Conservation (phyloP, 768 basidiomycete species). For the Agrocybe chaxingu region DNA sequence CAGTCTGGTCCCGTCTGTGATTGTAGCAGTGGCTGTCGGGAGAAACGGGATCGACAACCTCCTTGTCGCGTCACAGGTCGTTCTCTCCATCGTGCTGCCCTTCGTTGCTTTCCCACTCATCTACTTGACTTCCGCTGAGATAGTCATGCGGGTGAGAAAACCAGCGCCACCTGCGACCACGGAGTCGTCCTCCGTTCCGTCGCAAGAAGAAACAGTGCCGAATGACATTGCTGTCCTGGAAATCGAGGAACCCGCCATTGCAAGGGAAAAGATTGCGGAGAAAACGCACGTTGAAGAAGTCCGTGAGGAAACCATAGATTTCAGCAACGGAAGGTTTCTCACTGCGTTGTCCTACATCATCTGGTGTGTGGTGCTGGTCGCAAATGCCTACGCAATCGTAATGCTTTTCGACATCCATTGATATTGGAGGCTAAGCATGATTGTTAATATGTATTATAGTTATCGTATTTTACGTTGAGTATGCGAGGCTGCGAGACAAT, state of each 20-base stretch:
- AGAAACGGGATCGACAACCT: slow-evolving; percentile 60
- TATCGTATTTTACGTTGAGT: neutral
- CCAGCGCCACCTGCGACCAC: slow-evolving; percentile 13
- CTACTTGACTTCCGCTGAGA: slow-evolving; percentile 59
- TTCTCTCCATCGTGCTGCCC: slow-evolving; percentile 69
- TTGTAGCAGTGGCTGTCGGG: slow-evolving; percentile 68
- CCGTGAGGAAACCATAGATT: slow-evolving; percentile 26
- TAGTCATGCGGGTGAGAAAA: slow-evolving; percentile 60
- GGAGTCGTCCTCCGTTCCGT: neutral
- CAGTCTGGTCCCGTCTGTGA: slow-evolving; percentile 65
- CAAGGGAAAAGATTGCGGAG: slow-evolving; percentile 2
- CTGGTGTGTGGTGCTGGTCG: slow-evolving; percentile 43
- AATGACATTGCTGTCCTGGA: neutral
- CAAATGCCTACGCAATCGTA: slow-evolving; percentile 52
- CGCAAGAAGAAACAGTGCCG: neutral
- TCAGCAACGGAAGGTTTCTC: slow-evolving; percentile 35
- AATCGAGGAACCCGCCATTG: slow-evolving; percentile 1
- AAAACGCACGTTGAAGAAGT: slow-evolving; percentile 3
- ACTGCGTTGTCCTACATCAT: slow-evolving; percentile 41
- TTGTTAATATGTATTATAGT: neutral
- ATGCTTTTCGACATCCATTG: slow-evolving; percentile 25
- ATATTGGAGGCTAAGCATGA: neutral
- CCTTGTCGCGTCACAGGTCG: slow-evolving; percentile 75
- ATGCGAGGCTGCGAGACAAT: neutral
- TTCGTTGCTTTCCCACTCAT: slow-evolving; percentile 73